Evolutionary conservation across 2,329 filamentous ascomycete genomes (phyloP), one percentile per base, ranked within the genome.

Genomic region (Periconia macrospinosa): DNA sequence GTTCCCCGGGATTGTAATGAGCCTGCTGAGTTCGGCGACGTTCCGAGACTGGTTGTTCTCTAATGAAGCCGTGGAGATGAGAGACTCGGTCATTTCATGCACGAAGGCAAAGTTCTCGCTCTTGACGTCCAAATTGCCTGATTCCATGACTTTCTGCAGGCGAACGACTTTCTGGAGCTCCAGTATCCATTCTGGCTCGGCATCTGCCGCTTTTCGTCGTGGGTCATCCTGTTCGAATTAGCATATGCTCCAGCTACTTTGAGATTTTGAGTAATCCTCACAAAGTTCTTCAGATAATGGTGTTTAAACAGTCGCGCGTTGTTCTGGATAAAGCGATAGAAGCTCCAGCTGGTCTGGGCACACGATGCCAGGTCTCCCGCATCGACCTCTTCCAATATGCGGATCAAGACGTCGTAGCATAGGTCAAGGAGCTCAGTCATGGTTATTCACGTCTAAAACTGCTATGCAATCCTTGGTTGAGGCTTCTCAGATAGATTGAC

Each of bases 281-380:
- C 86, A 50, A 86, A 78, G 42, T 73, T 70, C 15, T 76, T 75
- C 3, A 86, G 70, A 67, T 90, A 92, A 7, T 89, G 74, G 19
- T 82, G 79, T 54, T 83, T 86, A 69, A 80, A 87, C 13, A 92
- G 74, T 9, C 82, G 74, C 15, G 72, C 68, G 66, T 91, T 89
- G 42, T 76, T 78, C 46, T 74, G 77, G 49, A 89, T 77, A 57
- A 84, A 83, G 33, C 75, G 69, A 54, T 82, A 72, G 45, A 92
- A 73, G 2, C 55, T 65, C 42, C 52, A 58, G 1, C 65, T 71
- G 3, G 69, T 67, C 41, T 59, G 59, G 6, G 69, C 64, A 54
- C 69, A 70, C 30, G 65, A 53, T 5, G 63, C 69, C 14, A 73
- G 53, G 49, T 73, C 70, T 20, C 59, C 59, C 3, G 70, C 65